Evolutionary conservation across 768 basidiomycete genomes (phyloP).

Genomic region (Kwoniella sp.): DNA sequence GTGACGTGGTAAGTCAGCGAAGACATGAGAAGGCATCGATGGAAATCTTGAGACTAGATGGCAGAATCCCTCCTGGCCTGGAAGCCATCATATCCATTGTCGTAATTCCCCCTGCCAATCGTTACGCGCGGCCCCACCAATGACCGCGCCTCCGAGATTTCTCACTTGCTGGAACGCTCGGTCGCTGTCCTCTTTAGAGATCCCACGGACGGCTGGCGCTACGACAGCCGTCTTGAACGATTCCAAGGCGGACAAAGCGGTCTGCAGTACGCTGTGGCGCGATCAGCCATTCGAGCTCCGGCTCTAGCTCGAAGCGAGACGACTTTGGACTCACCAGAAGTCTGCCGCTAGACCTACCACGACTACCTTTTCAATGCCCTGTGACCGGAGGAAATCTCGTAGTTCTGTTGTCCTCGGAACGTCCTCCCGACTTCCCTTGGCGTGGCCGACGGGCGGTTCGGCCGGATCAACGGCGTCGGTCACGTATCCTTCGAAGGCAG

Average conservation of each 20-base stretch:
- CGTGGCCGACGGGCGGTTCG: slow-evolving; percentile 9
- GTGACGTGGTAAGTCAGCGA: too few species aligned
- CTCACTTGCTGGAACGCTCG: slow-evolving; percentile 13
- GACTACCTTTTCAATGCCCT: slow-evolving; percentile 59
- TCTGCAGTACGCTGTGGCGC: slow-evolving; percentile 15
- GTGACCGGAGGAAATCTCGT: slow-evolving; percentile 30
- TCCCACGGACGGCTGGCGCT: slow-evolving; percentile 25
- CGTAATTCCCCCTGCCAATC: slow-evolving; percentile 11
- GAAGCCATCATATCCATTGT: slow-evolving; percentile 5
- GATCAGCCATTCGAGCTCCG: not conserved
- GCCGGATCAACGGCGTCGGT: slow-evolving; percentile 14
- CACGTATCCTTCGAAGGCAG: slow-evolving; percentile 59
- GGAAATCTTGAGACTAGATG: too few species aligned
- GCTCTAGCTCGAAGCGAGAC: not conserved
- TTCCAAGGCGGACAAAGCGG: slow-evolving; percentile 18
- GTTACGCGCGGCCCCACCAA: not conserved
- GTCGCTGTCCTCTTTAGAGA: slow-evolving; percentile 9
- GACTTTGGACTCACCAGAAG: slow-evolving; percentile 56
- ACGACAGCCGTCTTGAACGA: slow-evolving; percentile 26
- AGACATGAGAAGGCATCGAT: too few species aligned
- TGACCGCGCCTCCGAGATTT: slow-evolving; percentile 13
- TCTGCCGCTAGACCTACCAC: slow-evolving; percentile 68
- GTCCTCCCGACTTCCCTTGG: slow-evolving; percentile 32
- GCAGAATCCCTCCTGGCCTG: too few species aligned
- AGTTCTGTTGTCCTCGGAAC: slow-evolving; percentile 51